Percentiles rank a stretch among this genome's conserved stretches.
Conservation (phyloP, 2,329 filamentous ascomycete genomes). For the Aspergillus flavus region DNA sequence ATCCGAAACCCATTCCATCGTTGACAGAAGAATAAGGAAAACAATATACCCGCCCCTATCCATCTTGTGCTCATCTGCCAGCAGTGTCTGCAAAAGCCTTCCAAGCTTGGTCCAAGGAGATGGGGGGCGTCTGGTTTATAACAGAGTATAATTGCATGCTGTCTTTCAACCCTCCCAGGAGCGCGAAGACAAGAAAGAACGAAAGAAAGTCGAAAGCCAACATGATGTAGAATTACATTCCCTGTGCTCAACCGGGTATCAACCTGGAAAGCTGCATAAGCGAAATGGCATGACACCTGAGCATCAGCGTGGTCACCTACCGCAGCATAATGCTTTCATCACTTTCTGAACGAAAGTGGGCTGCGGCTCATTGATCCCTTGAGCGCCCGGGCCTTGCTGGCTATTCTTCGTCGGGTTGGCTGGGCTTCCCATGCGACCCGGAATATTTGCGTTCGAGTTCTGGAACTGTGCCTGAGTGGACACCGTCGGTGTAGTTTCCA, state of each 20-base stretch:
- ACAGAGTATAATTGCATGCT: conserved; percentile 22
- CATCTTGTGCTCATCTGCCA: conserved; percentile 22
- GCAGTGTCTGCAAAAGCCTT: conserved; percentile 19
- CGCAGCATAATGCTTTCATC: conserved; percentile 90
- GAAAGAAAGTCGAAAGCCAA: conserved; percentile 24
- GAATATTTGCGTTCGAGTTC: conserved; percentile 87
- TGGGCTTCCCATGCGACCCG: conserved; percentile 60
- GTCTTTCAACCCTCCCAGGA: conserved; percentile 20
- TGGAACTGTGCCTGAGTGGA: conserved; percentile 97
- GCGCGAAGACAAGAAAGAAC: conserved; percentile 20
- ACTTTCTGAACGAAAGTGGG: conserved; percentile 87
- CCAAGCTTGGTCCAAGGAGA: conserved; percentile 20
- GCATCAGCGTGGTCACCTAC: conserved; percentile 48
- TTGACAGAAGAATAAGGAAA: conserved; percentile 18
- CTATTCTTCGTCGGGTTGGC: conserved; percentile 61
- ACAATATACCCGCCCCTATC: conserved; percentile 18
- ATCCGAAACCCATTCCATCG: conserved; percentile 10
- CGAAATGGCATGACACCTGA: conserved; percentile 20
- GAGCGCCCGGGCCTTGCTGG: conserved; percentile 58
- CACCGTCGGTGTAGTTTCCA: conserved; percentile 80
- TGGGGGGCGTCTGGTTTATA: conserved; percentile 16
- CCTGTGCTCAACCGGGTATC: conserved; percentile 27
- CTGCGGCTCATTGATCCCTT: conserved; percentile 67
- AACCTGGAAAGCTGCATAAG: conserved; percentile 37
- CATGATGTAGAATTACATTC: conserved; percentile 27